These are phyloP conservation scores for Aspergillus awamori DNA, from an alignment of 2,329 filamentous ascomycete species.

Conservation along the genomic window DNA sequence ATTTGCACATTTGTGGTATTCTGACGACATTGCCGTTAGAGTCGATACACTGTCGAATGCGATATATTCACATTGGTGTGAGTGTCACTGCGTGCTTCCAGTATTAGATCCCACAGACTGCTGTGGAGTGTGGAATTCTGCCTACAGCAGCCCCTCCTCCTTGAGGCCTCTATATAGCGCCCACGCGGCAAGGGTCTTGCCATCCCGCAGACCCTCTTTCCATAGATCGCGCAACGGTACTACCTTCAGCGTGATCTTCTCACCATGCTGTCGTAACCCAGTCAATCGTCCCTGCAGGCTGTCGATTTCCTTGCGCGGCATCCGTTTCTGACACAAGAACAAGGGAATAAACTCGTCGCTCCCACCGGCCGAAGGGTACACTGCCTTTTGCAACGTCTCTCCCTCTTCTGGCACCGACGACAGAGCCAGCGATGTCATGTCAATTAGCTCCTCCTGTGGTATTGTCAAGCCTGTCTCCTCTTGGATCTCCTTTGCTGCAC, in stretches of 20 bases:
- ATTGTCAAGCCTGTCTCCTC: slow-evolving; percentile 61
- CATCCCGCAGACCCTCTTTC: slow-evolving; percentile 59
- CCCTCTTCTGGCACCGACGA: slow-evolving; percentile 26
- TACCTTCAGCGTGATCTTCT: slow-evolving; percentile 62
- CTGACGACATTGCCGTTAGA: background rate
- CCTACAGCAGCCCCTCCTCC: slow-evolving; percentile 48
- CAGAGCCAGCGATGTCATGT: slow-evolving; percentile 57
- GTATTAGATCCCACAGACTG: background rate
- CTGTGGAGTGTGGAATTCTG: background rate
- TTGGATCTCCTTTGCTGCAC: slow-evolving; percentile 59
- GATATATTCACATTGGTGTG: background rate
- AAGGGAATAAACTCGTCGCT: slow-evolving; percentile 63
- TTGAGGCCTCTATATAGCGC: slow-evolving; percentile 58
- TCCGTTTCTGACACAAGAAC: slow-evolving; percentile 58
- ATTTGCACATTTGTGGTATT: background rate
- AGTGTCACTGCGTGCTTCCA: background rate
- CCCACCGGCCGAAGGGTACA: slow-evolving; percentile 59
- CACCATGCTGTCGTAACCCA: slow-evolving; percentile 57
- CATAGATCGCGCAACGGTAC: slow-evolving; percentile 56
- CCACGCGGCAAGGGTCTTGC: slow-evolving; percentile 58
- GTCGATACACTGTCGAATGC: background rate
- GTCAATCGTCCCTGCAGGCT: slow-evolving; percentile 57
- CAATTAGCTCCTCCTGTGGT: slow-evolving; percentile 52
- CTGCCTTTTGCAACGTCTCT: slow-evolving; percentile 50
- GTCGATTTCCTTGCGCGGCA: slow-evolving; percentile 53